Conservation (phyloP, 129 eudicot genomes). For the Artemisia annua region DNA sequence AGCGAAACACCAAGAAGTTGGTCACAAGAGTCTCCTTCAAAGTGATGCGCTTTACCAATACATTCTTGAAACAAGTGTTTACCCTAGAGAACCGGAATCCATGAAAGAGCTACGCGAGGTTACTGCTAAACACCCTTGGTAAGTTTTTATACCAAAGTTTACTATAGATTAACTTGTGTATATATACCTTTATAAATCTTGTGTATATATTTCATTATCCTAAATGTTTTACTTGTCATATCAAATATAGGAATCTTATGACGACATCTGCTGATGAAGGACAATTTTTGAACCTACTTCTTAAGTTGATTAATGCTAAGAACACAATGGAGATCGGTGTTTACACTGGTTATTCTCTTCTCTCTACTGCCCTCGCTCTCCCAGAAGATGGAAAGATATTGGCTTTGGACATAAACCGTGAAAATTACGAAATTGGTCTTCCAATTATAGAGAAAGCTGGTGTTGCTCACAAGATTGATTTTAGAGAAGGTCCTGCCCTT, state of each 20-base stretch:
- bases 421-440: slow-evolving; percentile 25
- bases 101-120: no score
- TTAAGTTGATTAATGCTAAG: slow-evolving; percentile 48
- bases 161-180: no score
- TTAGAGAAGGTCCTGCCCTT: slow-evolving; percentile 26
- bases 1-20: slow-evolving; percentile 40
- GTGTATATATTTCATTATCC: slow-evolving; percentile 20
- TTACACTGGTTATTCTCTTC: slow-evolving; percentile 49
- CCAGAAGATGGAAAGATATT: slow-evolving; percentile 46
- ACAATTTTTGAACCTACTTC: slow-evolving; percentile 46
- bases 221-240: background rate
- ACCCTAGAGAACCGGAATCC: no score
- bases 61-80: slow-evolving; percentile 47
- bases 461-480: slow-evolving; percentile 26
- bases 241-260: slow-evolving; percentile 44
- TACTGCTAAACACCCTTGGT: no score
- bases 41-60: no score
- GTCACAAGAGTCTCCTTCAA: slow-evolving; percentile 47
- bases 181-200: background rate
- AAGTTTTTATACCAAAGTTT: background rate
- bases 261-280: slow-evolving; percentile 66
- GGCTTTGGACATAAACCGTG: slow-evolving; percentile 21
- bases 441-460: slow-evolving; percentile 26
- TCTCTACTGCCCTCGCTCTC: slow-evolving; percentile 51
- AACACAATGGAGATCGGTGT: slow-evolving; percentile 49